Conservation (phyloP, 306 rosid genomes). For the Casuarina cunninghamiana region DNA sequence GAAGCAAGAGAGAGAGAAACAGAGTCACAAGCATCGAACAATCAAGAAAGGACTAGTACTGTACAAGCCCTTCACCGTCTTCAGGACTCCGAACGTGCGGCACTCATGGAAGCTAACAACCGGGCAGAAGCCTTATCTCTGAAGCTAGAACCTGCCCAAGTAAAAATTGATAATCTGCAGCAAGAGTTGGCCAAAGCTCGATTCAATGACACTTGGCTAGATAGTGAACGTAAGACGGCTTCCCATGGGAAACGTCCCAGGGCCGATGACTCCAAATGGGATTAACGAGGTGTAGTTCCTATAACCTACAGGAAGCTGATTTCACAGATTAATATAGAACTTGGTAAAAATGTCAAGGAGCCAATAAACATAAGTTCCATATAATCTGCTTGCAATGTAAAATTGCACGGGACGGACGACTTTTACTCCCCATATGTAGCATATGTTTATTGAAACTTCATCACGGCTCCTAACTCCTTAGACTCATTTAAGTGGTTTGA, state of each 20-base stretch:
- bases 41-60: conserved; percentile 65
- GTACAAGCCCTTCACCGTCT: conserved; percentile 82
- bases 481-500: no score
- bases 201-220: conserved; percentile 74
- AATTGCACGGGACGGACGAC: no score
- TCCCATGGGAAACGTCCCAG: conserved; percentile 84
- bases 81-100: conserved; percentile 85
- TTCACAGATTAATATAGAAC: no score
- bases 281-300: no score
- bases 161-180: conserved; percentile 83
- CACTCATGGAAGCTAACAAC: conserved; percentile 82
- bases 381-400: no score
- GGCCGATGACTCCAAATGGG: conserved; percentile 64
- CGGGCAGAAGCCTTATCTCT: conserved; percentile 89
- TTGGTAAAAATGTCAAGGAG: no score
- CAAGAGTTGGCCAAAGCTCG: conserved; percentile 85
- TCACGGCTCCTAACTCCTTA: no score
- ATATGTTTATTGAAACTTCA: no score
- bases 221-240: conserved; percentile 66
- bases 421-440: no score
- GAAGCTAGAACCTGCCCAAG: conserved; percentile 86
- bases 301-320: no score
- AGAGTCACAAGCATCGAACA: conserved; percentile 69
- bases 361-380: no score
- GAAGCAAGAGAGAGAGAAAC: conserved; percentile 83